phyloP scores from a whole-genome alignment of 1,284 basidiomycete genomes.

The Takashimella tepidaria region DNA sequence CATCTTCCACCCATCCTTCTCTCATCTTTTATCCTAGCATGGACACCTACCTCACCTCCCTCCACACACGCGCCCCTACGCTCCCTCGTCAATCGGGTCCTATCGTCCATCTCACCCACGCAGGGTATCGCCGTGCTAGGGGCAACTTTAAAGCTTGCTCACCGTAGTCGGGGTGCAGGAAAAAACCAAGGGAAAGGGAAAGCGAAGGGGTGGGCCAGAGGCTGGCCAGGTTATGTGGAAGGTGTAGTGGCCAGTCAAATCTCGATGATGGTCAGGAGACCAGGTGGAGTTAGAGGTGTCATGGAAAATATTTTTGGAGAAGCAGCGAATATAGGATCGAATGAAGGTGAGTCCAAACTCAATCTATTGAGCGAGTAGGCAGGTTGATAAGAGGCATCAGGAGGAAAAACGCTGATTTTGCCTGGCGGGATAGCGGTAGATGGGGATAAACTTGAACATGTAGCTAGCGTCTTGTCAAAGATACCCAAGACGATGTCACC shows the following conservation, averaged over 20 bases:
- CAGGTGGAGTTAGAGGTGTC: slow-evolving; percentile 33
- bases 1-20: slow-evolving; percentile 30
- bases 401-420: neutral
- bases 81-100: slow-evolving; percentile 8
- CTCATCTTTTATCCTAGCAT: slow-evolving; percentile 25
- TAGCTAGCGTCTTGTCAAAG: slow-evolving; percentile 30
- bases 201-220: slow-evolving; percentile 22
- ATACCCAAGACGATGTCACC: slow-evolving; percentile 23
- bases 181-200: neutral
- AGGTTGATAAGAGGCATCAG: neutral
- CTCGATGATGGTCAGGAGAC: slow-evolving; percentile 26
- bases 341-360: slow-evolving; percentile 12
- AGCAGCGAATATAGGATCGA: slow-evolving; percentile 19
- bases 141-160: slow-evolving; percentile 21
- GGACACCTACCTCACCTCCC: slow-evolving; percentile 26
- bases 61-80: slow-evolving; percentile 16
- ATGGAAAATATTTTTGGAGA: slow-evolving; percentile 42
- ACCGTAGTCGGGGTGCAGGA: neutral
- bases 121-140: slow-evolving; percentile 27
- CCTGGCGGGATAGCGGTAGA: slow-evolving; percentile 24
- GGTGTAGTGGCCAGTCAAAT: slow-evolving; percentile 24
- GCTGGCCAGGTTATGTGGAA: slow-evolving; percentile 33
- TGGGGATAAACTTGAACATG: slow-evolving; percentile 31
- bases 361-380: neutral
- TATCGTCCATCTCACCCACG: slow-evolving; percentile 22